Percentiles rank a stretch among this genome's conserved stretches.
Evolutionary conservation across 768 basidiomycete genomes (phyloP).

Genomic region (Stropharia rugosoannulata): DNA sequence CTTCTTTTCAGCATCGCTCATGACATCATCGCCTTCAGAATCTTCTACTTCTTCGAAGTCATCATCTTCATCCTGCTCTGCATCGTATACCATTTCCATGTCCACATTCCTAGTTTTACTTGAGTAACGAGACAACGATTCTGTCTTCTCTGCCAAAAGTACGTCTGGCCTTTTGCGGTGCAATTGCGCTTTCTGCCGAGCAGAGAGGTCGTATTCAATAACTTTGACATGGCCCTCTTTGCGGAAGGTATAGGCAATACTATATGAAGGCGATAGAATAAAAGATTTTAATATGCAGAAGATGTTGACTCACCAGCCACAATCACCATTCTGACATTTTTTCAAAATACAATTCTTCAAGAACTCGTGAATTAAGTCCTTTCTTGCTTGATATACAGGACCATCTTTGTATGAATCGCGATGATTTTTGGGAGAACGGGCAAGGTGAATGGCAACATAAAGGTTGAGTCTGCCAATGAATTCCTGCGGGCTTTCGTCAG

Average conservation of each 20-base stretch:
- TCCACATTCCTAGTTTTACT: slow-evolving; percentile 33
- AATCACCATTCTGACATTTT: slow-evolving; percentile 76
- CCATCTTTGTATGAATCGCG: slow-evolving; percentile 89
- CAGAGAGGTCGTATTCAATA: slow-evolving; percentile 86
- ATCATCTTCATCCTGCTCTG: slow-evolving; percentile 47
- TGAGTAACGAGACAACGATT: slow-evolving; percentile 21
- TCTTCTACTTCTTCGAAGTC: slow-evolving; percentile 54
- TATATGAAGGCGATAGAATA: slow-evolving; percentile 26
- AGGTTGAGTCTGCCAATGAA: slow-evolving; percentile 63
- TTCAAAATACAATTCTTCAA: slow-evolving; percentile 63
- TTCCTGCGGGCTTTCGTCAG: slow-evolving; percentile 58
- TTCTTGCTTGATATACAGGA: slow-evolving; percentile 84
- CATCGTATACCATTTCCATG: slow-evolving; percentile 50
- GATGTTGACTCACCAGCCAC: slow-evolving; percentile 63
- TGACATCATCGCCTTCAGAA: slow-evolving; percentile 35
- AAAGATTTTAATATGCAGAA: slow-evolving; percentile 3
- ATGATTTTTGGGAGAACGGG: slow-evolving; percentile 48
- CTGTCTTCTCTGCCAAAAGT: slow-evolving; percentile 50
- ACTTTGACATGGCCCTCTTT: slow-evolving; percentile 95
- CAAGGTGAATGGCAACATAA: slow-evolving; percentile 61
- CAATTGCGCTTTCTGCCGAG: slow-evolving; percentile 69
- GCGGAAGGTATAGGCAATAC: slow-evolving; percentile 82
- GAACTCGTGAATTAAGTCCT: slow-evolving; percentile 80
- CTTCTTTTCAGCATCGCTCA: slow-evolving; percentile 19
- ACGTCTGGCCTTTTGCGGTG: slow-evolving; percentile 76